Conservation (phyloP, 202 grass and related monocot species). For the Zizania palustris region DNA sequence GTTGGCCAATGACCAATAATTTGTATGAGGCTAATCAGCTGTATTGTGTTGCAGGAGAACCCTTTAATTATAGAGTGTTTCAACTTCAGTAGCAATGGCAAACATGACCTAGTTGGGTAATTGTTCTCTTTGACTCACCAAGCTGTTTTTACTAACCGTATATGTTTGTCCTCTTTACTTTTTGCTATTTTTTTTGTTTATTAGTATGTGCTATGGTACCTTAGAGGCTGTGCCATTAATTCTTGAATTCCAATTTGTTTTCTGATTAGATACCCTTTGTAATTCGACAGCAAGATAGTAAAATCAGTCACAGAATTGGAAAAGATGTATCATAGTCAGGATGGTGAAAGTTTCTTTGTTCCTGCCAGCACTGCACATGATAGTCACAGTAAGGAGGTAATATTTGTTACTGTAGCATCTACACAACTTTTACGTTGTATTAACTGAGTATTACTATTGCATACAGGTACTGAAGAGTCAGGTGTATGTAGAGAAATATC, state of each 20-base stretch:
- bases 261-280: constrained; percentile 61
- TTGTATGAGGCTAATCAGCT: constrained; percentile 26
- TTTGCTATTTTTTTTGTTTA: constrained; percentile 32
- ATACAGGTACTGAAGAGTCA: constrained; percentile 80
- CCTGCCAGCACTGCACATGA: constrained; percentile 62
- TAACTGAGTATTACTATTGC: constrained; percentile 42
- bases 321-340: constrained; percentile 61
- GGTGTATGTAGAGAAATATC: constrained; percentile 87
- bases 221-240: constrained; percentile 51
- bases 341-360: constrained; percentile 83
- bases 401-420: constrained; percentile 44
- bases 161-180: constrained; percentile 4
- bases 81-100: constrained; percentile 91
- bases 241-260: constrained; percentile 54
- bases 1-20: constrained; percentile 29
- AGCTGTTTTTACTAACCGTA: constrained; percentile 16
- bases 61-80: constrained; percentile 92
- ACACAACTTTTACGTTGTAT: constrained; percentile 27
- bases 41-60: constrained; percentile 83
- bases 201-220: constrained; percentile 36
- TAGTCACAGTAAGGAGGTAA: constrained; percentile 86
- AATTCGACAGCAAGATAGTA: constrained; percentile 87
- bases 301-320: constrained; percentile 93
- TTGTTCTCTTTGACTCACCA: constrained; percentile 38
- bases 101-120: constrained; percentile 97